Conservation (phyloP, 2,329 filamentous ascomycete species). For the Cytospora paraplurivora region DNA sequence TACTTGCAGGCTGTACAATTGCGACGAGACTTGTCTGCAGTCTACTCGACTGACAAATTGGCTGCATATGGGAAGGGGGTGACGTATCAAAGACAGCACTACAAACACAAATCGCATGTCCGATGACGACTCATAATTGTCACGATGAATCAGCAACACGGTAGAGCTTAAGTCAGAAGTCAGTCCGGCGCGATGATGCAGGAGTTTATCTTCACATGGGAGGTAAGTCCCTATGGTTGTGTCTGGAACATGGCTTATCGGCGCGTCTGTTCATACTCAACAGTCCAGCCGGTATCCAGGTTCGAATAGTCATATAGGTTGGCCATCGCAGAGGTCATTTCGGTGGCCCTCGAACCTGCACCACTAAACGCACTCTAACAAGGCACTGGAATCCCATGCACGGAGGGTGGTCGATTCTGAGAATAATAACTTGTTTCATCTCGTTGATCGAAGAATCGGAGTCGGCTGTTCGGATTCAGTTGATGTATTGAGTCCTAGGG, state of each 20-base stretch:
- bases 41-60: too few species aligned
- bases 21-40: too few species aligned
- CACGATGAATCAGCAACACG: too few species aligned
- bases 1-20: too few species aligned
- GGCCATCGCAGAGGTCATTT: background rate
- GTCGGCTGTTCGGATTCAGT: slow-evolving; percentile 28
- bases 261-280: background rate
- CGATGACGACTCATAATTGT: too few species aligned
- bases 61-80: too few species aligned
- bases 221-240: background rate
- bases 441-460: slow-evolving; percentile 21
- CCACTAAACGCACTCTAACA: background rate
- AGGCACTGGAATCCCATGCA: background rate
- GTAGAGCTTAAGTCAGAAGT: too few species aligned
- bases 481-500: slow-evolving; percentile 29
- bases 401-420: background rate
- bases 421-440: slow-evolving; percentile 6
- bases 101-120: too few species aligned
- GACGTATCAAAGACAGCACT: too few species aligned
- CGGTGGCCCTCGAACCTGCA: background rate
- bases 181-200: background rate
- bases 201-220: background rate
- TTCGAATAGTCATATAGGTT: background rate
- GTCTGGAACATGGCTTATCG: background rate
- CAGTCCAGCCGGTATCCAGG: background rate